Conservation (phyloP, 371 early-diverging fungal genomes). For the Mortierella sp. region DNA sequence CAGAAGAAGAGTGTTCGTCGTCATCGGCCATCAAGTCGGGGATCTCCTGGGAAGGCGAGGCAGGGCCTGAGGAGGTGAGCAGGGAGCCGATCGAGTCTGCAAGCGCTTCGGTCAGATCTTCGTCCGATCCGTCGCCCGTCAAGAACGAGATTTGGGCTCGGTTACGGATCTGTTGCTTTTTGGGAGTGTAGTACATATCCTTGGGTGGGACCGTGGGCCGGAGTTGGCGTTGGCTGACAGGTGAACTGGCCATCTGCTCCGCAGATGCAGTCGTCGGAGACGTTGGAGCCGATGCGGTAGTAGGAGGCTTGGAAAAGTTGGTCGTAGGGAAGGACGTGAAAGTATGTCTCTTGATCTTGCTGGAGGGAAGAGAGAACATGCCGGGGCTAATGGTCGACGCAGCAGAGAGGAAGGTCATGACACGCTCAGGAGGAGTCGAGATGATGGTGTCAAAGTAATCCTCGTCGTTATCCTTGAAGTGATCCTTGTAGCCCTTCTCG, state of each 20-base stretch:
- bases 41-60: slow-evolving; percentile 34
- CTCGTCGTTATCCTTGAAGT: slow-evolving; percentile 47
- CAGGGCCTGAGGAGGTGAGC: slow-evolving; percentile 5
- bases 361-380: slow-evolving; percentile 44
- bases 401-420: slow-evolving; percentile 44
- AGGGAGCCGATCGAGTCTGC: slow-evolving; percentile 46
- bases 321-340: slow-evolving; percentile 20
- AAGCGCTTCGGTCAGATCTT: slow-evolving; percentile 32
- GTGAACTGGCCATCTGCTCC: slow-evolving; percentile 7
- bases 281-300: not conserved
- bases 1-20: slow-evolving; percentile 18
- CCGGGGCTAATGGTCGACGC: slow-evolving; percentile 43
- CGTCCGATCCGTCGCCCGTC: slow-evolving; percentile 20
- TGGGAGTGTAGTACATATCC: slow-evolving; percentile 22
- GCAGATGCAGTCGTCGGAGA: not conserved
- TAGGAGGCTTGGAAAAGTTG: slow-evolving; percentile 6
- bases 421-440: slow-evolving; percentile 42
- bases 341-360: slow-evolving; percentile 48
- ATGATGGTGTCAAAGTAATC: slow-evolving; percentile 48
- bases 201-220: slow-evolving; percentile 30
- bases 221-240: not conserved
- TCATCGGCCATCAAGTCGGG: slow-evolving; percentile 48
- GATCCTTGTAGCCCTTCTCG: slow-evolving; percentile 44
- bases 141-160: slow-evolving; percentile 34
- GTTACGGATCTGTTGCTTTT: slow-evolving; percentile 6